Conservation (phyloP, 495 filamentous ascomycete species). For the Tuber melanosporum region DNA sequence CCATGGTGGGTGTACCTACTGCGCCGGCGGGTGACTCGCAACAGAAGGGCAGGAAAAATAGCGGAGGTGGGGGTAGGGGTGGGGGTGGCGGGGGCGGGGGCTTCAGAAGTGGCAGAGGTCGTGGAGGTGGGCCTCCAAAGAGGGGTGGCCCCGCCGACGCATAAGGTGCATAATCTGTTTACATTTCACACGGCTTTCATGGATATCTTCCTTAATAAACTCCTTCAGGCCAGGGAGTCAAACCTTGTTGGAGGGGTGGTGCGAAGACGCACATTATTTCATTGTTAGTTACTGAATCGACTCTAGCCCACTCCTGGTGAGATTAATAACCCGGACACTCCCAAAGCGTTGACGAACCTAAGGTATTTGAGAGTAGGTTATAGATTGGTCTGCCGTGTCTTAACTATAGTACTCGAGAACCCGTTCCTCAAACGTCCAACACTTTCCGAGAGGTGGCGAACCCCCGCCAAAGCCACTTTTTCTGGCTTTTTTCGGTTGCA, state of each 20-base stretch:
- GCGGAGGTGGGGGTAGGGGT: conserved; percentile 23
- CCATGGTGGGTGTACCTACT: conserved; percentile 21
- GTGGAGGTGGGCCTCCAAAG: conserved; percentile 1
- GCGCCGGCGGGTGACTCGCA: conserved; percentile 23
- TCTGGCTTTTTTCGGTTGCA: too few relatives aligned
- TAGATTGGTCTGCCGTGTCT: too few relatives aligned
- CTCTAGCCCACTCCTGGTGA: background rate
- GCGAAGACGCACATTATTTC: background rate
- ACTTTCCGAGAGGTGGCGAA: too few relatives aligned
- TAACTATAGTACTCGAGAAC: too few relatives aligned
- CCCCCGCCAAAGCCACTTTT: too few relatives aligned
- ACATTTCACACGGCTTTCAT: background rate
- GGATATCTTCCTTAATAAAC: background rate
- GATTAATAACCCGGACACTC: too few relatives aligned
- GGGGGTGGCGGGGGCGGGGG: conserved; percentile 20
- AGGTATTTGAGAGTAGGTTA: too few relatives aligned
- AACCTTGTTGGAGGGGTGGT: background rate
- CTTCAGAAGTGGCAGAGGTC: conserved; percentile 7
- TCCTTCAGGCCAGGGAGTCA: background rate
- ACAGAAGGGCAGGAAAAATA: conserved; percentile 19
- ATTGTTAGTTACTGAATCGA: background rate
- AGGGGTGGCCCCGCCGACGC: background rate
- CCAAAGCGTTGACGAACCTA: too few relatives aligned
- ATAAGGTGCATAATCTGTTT: background rate
- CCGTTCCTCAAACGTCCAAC: too few relatives aligned